Evolutionary conservation across 352 stramenopile species (phyloP).

Genomic region (Globisporangium splendens): DNA sequence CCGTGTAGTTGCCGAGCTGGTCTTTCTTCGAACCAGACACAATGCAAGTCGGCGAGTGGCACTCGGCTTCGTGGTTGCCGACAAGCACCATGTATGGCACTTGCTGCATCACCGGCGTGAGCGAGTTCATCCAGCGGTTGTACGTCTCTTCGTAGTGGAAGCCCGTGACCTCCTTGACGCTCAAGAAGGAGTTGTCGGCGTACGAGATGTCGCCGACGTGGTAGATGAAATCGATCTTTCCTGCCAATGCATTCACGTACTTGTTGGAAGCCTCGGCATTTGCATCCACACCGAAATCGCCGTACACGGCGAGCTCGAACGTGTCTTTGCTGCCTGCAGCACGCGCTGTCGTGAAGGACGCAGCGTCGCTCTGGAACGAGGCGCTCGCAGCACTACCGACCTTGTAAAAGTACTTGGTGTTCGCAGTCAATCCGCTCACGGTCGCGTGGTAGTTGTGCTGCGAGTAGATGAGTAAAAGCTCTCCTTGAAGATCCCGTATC

Average conservation of each 20-base stretch:
- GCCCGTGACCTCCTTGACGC: constrained; percentile 20
- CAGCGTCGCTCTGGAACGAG: constrained; percentile 27
- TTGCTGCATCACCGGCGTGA: constrained; percentile 43
- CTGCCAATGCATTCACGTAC: constrained; percentile 32
- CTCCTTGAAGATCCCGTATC: no score
- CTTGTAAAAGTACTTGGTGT: constrained; percentile 48
- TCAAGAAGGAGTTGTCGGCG: constrained; percentile 27
- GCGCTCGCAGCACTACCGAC: constrained; percentile 25
- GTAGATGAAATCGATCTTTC: constrained; percentile 54
- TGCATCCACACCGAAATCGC: constrained; percentile 40
- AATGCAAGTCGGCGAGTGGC: constrained; percentile 62
- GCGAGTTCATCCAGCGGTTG: constrained; percentile 81
- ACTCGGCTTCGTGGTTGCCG: constrained; percentile 89
- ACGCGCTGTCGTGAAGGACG: constrained; percentile 34
- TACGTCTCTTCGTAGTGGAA: constrained; percentile 89
- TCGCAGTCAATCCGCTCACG: constrained; percentile 20
- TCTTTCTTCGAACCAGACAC: constrained; percentile 42
- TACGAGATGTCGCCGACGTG: constrained; percentile 74
- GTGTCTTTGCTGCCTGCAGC: constrained; percentile 18
- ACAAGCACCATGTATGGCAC: constrained; percentile 82
- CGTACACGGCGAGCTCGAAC: constrained; percentile 59
- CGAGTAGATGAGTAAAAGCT: constrained; percentile 38
- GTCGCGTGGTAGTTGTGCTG: constrained; percentile 41
- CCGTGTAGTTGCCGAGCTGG: constrained; percentile 73
- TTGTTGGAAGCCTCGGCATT: constrained; percentile 36